phyloP scores from a whole-genome alignment of 2,329 filamentous ascomycete species.

The Clarireedia monteithiana region DNA sequence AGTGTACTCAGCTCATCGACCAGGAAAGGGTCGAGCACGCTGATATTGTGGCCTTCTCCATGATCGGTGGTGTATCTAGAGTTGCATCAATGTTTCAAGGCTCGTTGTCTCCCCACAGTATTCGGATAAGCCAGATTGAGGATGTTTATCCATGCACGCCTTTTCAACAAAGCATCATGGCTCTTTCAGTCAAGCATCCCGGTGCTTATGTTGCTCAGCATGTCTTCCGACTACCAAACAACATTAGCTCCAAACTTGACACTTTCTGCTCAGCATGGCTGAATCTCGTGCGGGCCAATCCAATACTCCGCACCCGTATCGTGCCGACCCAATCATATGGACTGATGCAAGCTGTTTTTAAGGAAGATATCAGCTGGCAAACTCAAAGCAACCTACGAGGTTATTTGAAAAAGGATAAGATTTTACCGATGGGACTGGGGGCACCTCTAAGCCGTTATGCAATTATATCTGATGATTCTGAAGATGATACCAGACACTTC shows the following conservation, averaged over 20 bases:
- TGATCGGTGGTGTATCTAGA: constrained; percentile 9
- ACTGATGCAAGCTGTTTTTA: constrained; percentile 14
- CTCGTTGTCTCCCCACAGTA: neutral
- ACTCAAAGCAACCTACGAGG: constrained; percentile 13
- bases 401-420: constrained; percentile 5
- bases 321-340: constrained; percentile 22
- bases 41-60: constrained; percentile 10
- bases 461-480: constrained; percentile 7
- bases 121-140: constrained; percentile 16
- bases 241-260: constrained; percentile 13
- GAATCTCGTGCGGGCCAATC: neutral
- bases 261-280: constrained; percentile 15
- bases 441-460: neutral
- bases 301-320: constrained; percentile 19
- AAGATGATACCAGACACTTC: constrained; percentile 16
- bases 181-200: constrained; percentile 26
- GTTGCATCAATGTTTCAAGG: constrained; percentile 19
- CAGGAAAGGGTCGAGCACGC: neutral
- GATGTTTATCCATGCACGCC: constrained; percentile 33
- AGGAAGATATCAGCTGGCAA: constrained; percentile 11
- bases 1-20: constrained; percentile 17
- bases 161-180: constrained; percentile 32
- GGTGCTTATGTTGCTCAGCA: constrained; percentile 31
- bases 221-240: constrained; percentile 13
- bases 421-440: neutral